phyloP scores from a whole-genome alignment of 306 rosid genomes.

The Cicer chorassanicum region DNA sequence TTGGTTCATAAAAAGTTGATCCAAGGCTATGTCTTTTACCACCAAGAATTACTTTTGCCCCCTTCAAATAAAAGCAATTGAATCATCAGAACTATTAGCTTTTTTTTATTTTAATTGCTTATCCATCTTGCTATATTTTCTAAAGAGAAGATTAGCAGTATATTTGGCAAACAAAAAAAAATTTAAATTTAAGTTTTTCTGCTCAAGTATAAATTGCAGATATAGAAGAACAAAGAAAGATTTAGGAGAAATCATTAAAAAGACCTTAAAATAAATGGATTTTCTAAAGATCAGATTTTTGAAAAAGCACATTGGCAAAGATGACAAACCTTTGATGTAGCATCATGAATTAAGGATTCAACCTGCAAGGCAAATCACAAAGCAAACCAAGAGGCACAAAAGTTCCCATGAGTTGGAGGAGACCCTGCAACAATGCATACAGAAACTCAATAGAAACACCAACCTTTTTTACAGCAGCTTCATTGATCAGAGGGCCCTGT shows the following conservation, averaged over 20 bases:
- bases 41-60: conserved; percentile 86
- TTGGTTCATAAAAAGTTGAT: conserved; percentile 87
- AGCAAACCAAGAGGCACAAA: conserved; percentile 34
- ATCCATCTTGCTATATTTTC: conserved; percentile 27
- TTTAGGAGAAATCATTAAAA: conserved; percentile 22
- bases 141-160: conserved; percentile 8
- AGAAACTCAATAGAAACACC: conserved; percentile 38
- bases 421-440: conserved; percentile 21
- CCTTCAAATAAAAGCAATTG: conserved; percentile 59
- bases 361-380: conserved; percentile 64
- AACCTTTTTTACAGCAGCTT: conserved; percentile 96
- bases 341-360: conserved; percentile 81
- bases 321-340: conserved; percentile 80
- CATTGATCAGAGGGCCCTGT: conserved; percentile 97
- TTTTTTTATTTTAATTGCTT: conserved; percentile 29
- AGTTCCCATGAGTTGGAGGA: conserved; percentile 15
- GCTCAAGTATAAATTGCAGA: conserved; percentile 15
- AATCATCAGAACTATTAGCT: conserved; percentile 38
- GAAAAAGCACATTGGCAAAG: conserved; percentile 11
- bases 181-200: neutral
- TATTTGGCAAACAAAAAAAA: neutral
- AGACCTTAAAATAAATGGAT: neutral
- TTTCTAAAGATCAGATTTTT: conserved; percentile 13
- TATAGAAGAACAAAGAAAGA: neutral
- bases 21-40: conserved; percentile 96